A percentile compares a stretch with the other conserved stretches of the same genome.
These are phyloP conservation scores for Cicer yamashitae DNA, from an alignment of 306 rosid species.

Conservation along the genomic window DNA sequence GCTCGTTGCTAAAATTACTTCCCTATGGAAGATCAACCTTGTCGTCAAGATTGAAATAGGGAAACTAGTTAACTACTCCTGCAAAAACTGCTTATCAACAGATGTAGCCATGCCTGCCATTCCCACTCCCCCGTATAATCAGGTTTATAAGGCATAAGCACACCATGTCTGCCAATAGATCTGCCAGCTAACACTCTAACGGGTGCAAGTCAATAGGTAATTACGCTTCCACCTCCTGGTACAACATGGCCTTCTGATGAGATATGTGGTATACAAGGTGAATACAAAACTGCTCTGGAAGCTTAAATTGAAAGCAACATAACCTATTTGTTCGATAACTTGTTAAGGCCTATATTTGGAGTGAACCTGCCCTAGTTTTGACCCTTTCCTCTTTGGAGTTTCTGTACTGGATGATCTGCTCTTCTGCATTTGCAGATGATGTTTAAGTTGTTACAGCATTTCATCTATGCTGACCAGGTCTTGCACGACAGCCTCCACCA, in stretches of 20 bases:
- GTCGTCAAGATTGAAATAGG: not conserved
- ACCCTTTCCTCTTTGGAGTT: not conserved
- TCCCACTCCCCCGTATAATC: not conserved
- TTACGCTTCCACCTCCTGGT: not conserved
- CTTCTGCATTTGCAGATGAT: not conserved
- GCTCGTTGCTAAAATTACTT: too few relatives aligned
- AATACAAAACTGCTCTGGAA: not conserved
- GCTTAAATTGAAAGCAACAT: not conserved
- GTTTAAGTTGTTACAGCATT: not conserved
- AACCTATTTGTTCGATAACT: not conserved
- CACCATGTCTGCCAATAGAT: not conserved
- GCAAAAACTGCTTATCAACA: not conserved
- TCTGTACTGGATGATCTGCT: not conserved
- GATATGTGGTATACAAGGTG: not conserved
- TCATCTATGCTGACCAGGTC: not conserved
- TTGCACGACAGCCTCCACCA: not conserved
- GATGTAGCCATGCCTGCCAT: not conserved
- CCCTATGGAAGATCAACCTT: not conserved
- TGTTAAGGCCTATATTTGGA: not conserved
- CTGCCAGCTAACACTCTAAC: not conserved
- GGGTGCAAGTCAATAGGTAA: not conserved
- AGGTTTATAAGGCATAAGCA: not conserved
- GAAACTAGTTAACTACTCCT: not conserved
- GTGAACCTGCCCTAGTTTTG: not conserved
- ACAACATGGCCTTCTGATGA: not conserved